These are phyloP conservation scores for Rhazya stricta DNA, from an alignment of 257 asterid genomes.

Conservation along the genomic window DNA sequence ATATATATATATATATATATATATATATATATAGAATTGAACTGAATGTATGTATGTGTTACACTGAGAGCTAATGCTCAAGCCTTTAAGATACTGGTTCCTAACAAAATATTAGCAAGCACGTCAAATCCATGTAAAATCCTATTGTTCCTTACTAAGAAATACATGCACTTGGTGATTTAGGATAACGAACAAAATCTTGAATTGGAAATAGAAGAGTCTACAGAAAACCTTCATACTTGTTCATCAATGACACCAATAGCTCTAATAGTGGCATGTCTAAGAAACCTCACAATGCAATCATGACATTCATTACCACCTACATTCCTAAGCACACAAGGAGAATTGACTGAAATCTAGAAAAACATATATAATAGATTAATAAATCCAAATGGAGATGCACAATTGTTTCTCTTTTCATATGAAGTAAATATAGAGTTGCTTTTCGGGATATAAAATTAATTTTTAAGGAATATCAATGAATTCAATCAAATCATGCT, in stretches of 20 bases:
- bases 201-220: not conserved
- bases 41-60: not conserved
- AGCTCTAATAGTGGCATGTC: not conserved
- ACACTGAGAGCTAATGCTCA: not conserved
- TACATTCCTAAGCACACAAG: not conserved
- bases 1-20: too few relatives aligned
- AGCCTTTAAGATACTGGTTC: not conserved
- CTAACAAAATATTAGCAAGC: not conserved
- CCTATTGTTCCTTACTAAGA: not conserved
- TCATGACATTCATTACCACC: not conserved
- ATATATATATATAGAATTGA: not conserved
- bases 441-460: not conserved
- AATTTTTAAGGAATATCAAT: not conserved
- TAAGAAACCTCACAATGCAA: not conserved
- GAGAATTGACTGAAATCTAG: not conserved
- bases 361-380: not conserved
- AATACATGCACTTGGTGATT: not conserved
- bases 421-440: not conserved
- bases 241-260: not conserved
- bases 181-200: not conserved
- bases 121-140: not conserved
- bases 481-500: not conserved
- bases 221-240: not conserved
- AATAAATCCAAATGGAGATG: not conserved
- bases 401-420: not conserved